phyloP scores from a whole-genome alignment of 2,329 filamentous ascomycete genomes.

The Trichoderma oligosporum region DNA sequence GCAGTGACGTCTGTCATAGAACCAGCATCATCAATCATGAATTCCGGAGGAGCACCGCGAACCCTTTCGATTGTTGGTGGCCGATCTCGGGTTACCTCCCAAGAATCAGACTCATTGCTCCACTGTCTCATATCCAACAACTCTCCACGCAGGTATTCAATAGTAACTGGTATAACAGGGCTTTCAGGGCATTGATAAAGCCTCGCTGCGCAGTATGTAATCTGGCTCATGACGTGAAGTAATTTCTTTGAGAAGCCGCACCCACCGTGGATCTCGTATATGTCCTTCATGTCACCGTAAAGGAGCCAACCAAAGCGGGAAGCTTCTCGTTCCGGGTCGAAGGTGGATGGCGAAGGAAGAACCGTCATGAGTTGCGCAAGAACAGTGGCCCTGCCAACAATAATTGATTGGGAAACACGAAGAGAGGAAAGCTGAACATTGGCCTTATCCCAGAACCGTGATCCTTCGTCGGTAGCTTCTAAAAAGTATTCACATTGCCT shows the following conservation, averaged over 20 bases:
- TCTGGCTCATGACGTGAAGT: slow-evolving; percentile 36
- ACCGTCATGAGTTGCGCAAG: slow-evolving; percentile 39
- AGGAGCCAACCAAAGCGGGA: slow-evolving; percentile 39
- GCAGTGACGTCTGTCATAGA: slow-evolving; percentile 41
- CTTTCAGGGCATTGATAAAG: slow-evolving; percentile 34
- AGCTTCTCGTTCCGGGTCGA: slow-evolving; percentile 30
- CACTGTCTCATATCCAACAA: slow-evolving; percentile 35
- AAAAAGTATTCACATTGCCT: slow-evolving; percentile 35
- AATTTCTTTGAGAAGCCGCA: slow-evolving; percentile 42
- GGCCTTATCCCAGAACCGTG: slow-evolving; percentile 34
- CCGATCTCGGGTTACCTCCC: slow-evolving; percentile 22
- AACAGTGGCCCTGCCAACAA: slow-evolving; percentile 39
- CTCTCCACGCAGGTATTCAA: slow-evolving; percentile 28
- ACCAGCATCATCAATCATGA: slow-evolving; percentile 27
- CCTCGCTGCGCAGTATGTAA: slow-evolving; percentile 37
- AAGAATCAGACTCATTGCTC: slow-evolving; percentile 31
- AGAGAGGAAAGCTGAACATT: slow-evolving; percentile 35
- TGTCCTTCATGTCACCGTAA: slow-evolving; percentile 35
- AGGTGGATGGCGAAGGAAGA: slow-evolving; percentile 28
- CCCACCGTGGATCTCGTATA: slow-evolving; percentile 39
- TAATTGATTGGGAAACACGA: slow-evolving; percentile 38
- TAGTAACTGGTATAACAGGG: slow-evolving; percentile 32
- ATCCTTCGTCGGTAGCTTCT: slow-evolving; percentile 35
- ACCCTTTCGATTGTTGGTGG: slow-evolving; percentile 31
- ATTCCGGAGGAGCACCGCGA: slow-evolving; percentile 24